phyloP scores from a whole-genome alignment of 768 basidiomycete genomes.

The Phaeotremella skinneri region DNA sequence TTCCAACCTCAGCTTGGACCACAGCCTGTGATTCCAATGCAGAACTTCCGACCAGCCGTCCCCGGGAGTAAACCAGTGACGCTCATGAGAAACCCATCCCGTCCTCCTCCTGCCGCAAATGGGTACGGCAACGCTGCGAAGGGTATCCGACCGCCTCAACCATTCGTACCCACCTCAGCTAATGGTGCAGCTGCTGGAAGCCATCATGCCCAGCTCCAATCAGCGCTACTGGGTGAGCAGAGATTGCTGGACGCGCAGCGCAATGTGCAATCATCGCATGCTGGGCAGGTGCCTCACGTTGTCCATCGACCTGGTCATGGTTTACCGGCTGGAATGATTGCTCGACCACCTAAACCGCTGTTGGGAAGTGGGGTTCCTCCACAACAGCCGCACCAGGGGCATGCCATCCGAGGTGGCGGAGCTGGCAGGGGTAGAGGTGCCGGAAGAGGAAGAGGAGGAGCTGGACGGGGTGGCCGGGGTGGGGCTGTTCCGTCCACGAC shows the following conservation, averaged over 20 bases:
- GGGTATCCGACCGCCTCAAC: constrained; percentile 28
- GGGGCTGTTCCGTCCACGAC: background rate
- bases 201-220: constrained; percentile 22
- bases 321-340: constrained; percentile 1
- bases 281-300: background rate
- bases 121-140: constrained; percentile 49
- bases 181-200: background rate
- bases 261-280: too few species aligned
- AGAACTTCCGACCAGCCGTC: constrained; percentile 66
- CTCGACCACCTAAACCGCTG: background rate
- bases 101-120: constrained; percentile 15
- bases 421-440: constrained; percentile 4
- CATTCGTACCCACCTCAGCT: background rate
- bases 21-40: constrained; percentile 61
- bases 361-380: background rate
- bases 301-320: background rate
- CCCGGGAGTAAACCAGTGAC: constrained; percentile 56
- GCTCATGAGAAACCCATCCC: constrained; percentile 70
- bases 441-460: constrained; percentile 11
- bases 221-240: constrained; percentile 10
- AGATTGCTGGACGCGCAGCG: constrained; percentile 13
- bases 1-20: constrained; percentile 72
- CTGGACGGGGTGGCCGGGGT: constrained; percentile 8
- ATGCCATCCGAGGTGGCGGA: background rate
- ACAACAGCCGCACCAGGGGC: background rate